These are phyloP conservation scores for Apiotrichum domesticum DNA, from an alignment of 1,284 basidiomycete genomes.

Conservation along the genomic window DNA sequence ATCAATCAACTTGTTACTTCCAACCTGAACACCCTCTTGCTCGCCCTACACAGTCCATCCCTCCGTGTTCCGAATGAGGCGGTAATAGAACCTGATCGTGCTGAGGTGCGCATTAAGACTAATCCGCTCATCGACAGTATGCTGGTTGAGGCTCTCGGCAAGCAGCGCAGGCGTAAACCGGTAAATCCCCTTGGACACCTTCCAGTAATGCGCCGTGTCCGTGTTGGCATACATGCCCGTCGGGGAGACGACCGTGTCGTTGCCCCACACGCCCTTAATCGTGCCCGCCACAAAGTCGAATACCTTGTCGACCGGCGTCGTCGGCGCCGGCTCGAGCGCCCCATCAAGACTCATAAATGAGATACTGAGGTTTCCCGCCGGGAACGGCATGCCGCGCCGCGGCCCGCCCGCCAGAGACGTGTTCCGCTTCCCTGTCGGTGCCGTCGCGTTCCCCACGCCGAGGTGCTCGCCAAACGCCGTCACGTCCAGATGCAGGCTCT, in stretches of 20 bases:
- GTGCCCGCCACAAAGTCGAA: slow-evolving; percentile 49
- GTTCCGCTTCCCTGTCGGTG: slow-evolving; percentile 1
- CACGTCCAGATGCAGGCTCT: slow-evolving; percentile 41
- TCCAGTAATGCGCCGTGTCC: slow-evolving; percentile 49
- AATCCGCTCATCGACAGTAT: slow-evolving; percentile 52
- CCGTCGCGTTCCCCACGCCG: slow-evolving; percentile 11
- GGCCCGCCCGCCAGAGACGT: not conserved
- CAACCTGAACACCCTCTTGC: no score
- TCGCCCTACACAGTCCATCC: slow-evolving; percentile 25
- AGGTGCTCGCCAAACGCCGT: slow-evolving; percentile 23
- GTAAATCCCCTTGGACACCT: slow-evolving; percentile 49
- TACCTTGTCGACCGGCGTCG: slow-evolving; percentile 42
- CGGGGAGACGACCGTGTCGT: slow-evolving; percentile 48
- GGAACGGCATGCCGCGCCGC: not conserved
- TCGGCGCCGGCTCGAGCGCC: slow-evolving; percentile 48
- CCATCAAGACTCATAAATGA: no score
- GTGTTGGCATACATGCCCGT: slow-evolving; percentile 50
- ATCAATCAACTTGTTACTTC: no score
- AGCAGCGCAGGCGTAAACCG: slow-evolving; percentile 46
- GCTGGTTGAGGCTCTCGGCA: slow-evolving; percentile 42
- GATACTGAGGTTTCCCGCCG: slow-evolving; percentile 8
- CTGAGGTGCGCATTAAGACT: slow-evolving; percentile 46
- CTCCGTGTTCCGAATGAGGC: slow-evolving; percentile 49
- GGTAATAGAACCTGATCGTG: slow-evolving; percentile 50
- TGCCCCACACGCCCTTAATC: slow-evolving; percentile 42